Evolutionary conservation across 768 basidiomycete species (phyloP), one percentile per base, ranked within the genome.

Genomic region (Naematelia encephala): DNA sequence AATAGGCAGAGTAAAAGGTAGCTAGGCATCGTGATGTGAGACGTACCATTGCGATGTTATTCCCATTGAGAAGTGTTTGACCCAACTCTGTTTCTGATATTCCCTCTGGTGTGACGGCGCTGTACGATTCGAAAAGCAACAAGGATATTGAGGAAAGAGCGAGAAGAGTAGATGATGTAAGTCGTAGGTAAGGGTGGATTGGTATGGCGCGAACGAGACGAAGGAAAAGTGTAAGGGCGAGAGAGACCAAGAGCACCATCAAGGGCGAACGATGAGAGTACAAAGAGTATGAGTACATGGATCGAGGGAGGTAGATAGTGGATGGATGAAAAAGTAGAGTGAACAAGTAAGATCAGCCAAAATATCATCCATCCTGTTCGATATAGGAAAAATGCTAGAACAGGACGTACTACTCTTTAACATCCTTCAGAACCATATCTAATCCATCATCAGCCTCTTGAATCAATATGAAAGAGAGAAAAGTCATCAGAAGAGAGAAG

Each of bases 11-110:
- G 34, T 39, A 8, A 8, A 39, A 16, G 34, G 34, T 8, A 16
- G 8, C 34, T 16, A 8, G 34, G n/a, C n/a, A 39, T 8, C 16
- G 34, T 8, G 8, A 56, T 1, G 54, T 2, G 34, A 19, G 34
- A 46, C 86, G 56, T 66, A 90, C 92, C 87, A 97, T 94, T 73
- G 91, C 94, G 48, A 99, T 97, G 64, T 94, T 73, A 26, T 67
- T 67, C 4, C 75, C 75, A 43, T 76, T 76, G 46, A 76, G 46
- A 44, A 76, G 56, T 23, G 75, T 76, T 49, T 96, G 91, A 1
- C 87, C 84, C 11, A 97, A 82, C 59, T 85, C 83, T 2, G 89
- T 96, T 73, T 83, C 84, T 77, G 88, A 91, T 61, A 80, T 77
- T 4, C 77, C 85, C 25, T 88, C 88, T 75, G 89, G 81, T n/a